Conservation (phyloP, 2,329 filamentous ascomycete genomes). For the Ophiosphaerella narmari region DNA sequence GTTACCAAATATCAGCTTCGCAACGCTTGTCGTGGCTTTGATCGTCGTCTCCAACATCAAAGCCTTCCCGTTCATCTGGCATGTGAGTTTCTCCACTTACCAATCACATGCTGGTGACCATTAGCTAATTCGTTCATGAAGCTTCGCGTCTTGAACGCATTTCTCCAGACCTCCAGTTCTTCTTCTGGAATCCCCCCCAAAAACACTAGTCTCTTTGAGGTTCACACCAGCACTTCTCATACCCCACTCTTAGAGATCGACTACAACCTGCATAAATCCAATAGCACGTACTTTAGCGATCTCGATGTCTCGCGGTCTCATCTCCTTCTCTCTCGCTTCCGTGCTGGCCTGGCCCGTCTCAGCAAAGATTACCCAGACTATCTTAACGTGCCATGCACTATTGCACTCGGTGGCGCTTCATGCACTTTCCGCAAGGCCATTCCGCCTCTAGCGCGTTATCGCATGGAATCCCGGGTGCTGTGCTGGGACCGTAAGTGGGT, state of each 20-base stretch:
- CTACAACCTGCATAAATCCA: slow-evolving; percentile 83
- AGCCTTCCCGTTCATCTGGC: no score
- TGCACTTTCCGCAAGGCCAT: slow-evolving; percentile 50
- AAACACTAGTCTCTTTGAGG: slow-evolving; percentile 61
- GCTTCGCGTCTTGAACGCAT: no score
- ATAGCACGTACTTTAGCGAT: slow-evolving; percentile 85
- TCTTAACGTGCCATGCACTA: slow-evolving; percentile 33
- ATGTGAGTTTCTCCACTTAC: no score
- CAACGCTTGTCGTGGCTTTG: no score
- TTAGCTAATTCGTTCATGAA: no score
- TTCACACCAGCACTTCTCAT: slow-evolving; percentile 66
- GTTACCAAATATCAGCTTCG: no score
- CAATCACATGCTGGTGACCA: no score
- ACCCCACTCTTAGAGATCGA: slow-evolving; percentile 77
- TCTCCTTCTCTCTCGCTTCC: slow-evolving; percentile 62
- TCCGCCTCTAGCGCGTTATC: slow-evolving; percentile 43
- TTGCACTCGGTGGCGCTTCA: slow-evolving; percentile 52
- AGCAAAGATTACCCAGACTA: neutral
- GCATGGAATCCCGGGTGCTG: slow-evolving; percentile 47
- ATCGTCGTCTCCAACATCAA: no score
- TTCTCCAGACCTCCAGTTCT: no score
- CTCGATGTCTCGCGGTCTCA: slow-evolving; percentile 80
- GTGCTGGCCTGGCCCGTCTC: slow-evolving; percentile 4
- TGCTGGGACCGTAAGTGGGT: slow-evolving; percentile 52
- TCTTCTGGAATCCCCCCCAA: neutral